Evolutionary conservation across 768 basidiomycete genomes (phyloP).

Genomic region (Dacryopinax spathularia): DNA sequence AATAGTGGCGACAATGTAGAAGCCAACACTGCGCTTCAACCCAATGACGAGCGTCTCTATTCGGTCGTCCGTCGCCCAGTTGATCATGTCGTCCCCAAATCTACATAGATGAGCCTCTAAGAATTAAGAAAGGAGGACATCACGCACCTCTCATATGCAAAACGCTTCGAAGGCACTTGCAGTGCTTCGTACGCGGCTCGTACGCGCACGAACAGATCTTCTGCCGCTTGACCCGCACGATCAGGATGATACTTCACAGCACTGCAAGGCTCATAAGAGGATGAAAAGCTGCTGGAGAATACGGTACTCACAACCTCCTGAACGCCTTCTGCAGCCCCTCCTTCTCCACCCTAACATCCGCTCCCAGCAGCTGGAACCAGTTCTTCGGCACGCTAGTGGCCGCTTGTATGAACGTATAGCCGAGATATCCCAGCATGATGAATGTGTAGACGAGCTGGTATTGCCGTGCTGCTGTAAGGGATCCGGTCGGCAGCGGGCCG

Average conservation of each 20-base stretch:
- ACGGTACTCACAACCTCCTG: constrained; percentile 35
- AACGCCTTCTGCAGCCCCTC: constrained; percentile 55
- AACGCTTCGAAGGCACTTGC: constrained; percentile 59
- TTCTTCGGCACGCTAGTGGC: constrained; percentile 47
- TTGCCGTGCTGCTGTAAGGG: neutral
- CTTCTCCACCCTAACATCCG: constrained; percentile 49
- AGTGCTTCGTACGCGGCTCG: constrained; percentile 65
- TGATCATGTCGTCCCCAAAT: constrained; percentile 36
- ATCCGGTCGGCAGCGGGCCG: neutral
- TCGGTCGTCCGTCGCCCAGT: neutral
- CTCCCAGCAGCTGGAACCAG: constrained; percentile 62
- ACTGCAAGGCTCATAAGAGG: neutral
- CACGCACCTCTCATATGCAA: constrained; percentile 71
- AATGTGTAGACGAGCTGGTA: constrained; percentile 10
- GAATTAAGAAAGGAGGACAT: neutral
- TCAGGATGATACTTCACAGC: constrained; percentile 68
- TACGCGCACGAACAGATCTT: constrained; percentile 52
- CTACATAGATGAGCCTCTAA: constrained; percentile 25
- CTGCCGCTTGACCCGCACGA: constrained; percentile 38
- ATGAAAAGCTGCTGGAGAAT: neutral
- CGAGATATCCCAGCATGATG: constrained; percentile 17
- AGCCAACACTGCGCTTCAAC: neutral
- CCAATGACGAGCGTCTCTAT: neutral
- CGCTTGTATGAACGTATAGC: constrained; percentile 19
- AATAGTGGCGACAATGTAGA: neutral